phyloP scores from a whole-genome alignment of 139 green algal species.

The Haematococcus lacustris region DNA sequence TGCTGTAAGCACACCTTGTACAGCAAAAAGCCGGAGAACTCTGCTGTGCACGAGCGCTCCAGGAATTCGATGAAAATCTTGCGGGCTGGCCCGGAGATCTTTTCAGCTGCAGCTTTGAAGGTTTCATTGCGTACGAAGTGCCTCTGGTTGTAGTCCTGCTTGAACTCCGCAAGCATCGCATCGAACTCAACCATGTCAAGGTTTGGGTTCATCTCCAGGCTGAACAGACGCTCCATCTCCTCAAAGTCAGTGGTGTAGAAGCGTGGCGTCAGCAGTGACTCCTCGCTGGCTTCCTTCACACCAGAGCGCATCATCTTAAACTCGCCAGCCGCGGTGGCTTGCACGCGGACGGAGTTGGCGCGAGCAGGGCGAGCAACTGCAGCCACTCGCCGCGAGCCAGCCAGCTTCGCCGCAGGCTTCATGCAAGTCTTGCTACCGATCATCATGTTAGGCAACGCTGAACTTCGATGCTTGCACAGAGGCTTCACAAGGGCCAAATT shows the following conservation, averaged over 20 bases:
- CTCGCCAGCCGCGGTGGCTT: not conserved
- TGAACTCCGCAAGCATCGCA: constrained; percentile 88
- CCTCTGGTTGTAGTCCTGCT: constrained; percentile 96
- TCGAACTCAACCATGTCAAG: constrained; percentile 85
- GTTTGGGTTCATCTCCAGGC: constrained; percentile 87
- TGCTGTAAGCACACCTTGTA: constrained; percentile 93
- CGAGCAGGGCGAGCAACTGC: not conserved
- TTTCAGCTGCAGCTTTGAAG: constrained; percentile 85
- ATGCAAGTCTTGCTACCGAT: not conserved
- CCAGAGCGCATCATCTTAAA: constrained; percentile 23
- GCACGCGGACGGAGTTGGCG: not conserved
- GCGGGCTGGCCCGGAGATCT: constrained; percentile 67
- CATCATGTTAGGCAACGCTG: too few species aligned
- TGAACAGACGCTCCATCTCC: constrained; percentile 97
- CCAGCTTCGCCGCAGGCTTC: not conserved
- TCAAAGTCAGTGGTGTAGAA: constrained; percentile 93
- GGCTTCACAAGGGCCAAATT: too few species aligned
- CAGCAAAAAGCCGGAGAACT: constrained; percentile 98
- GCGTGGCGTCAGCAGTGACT: constrained; percentile 89
- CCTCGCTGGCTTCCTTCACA: constrained; percentile 51
- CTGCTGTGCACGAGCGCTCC: constrained; percentile 96
- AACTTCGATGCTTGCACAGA: too few species aligned
- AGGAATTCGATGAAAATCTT: constrained; percentile 98
- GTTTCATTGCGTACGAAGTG: constrained; percentile 97
- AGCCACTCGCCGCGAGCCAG: not conserved